Evolutionary conservation across 345 rosid species (phyloP), one percentile per base, ranked within the genome.

Genomic region (Fremontodendron californicum): DNA sequence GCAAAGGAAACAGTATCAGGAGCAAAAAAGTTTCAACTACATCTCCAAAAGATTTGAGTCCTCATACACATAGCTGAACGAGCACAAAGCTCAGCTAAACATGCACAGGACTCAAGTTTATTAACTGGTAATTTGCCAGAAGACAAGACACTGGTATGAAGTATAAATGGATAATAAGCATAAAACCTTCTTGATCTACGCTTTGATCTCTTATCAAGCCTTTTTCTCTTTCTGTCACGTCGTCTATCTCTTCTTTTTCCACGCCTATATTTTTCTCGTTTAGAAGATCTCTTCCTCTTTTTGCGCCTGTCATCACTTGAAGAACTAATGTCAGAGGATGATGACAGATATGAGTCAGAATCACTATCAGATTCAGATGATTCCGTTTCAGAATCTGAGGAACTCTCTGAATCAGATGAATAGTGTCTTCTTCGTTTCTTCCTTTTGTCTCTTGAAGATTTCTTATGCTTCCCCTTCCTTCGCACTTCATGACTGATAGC

Each of bases 301-400:
- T 79, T 91, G n/a, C 78, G 91, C 74, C 90, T 90, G 61, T 93
- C 98, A 80, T 91, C 94, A 80, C 98, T 93, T 52, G 98, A 93
- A 79, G 96, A 92, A 78, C 95, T 96, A 63, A 83, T 73, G 68
- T 90, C 91, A 78, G 99, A 92, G 54, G 98, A 89, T 6, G 87
- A 87, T 40, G 96, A 86, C 25, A 82, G 61, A 80, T 72, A 74
- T n/a, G 90, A 87, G 79, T 92, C 97, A 73, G 95, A 88, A 79
- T 92, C 94, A 64, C 87, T 91, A 70, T 90, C 97, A 77, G 91
- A 89, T n/a, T 92, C 97, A 11, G 93, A 89, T 70, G 93, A 89
- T 63, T 89, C 94, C 5, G 75, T 80, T 73, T 91, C 97, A 81
- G 92, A 88, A 79, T 90, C 95, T 42, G 93, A 89, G 78, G 92